Evolutionary conservation across 2,329 filamentous ascomycete genomes (phyloP), one percentile per base, ranked within the genome.

Genomic region (Calonectria honghensis): DNA sequence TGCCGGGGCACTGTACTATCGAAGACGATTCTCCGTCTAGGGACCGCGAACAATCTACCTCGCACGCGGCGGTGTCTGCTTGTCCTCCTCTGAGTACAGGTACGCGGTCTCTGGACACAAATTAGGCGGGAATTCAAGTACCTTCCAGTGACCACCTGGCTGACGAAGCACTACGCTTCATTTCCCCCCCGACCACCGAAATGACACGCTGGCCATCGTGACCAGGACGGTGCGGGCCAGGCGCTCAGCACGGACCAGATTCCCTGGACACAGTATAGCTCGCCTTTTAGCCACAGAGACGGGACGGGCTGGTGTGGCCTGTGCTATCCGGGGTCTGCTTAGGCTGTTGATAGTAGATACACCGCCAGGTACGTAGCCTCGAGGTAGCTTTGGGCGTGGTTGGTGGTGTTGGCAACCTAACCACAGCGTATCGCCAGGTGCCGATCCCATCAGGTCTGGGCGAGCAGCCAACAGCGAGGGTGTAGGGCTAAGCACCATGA

Each of bases 151-250:
- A 54, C 31, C 32, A 18, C 72, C 68, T 48, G 45, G 63, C 72
- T 68, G 68, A 72, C 72, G 72, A 74, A 70, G 39, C 51, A 71
- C 27, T 37, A 71, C 31, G 48, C 67, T 66, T 73, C 72, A 73
- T 73, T 70, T 70, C 68, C 73, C 67, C 77, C 75, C 77, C 75
- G 72, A 73, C 72, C 68, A 75, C 79, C 54, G 79, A 80, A 80
- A 80, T 80, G 77, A 79, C 74, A 76, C 77, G 71, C 75, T 80
- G 70, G 74, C 73, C 81, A 79, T 73, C 79, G 79, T 81, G 79
- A 80, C 71, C 78, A 75, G 70, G 79, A 63, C 79, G 50, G 79
- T 81, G 51, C 64, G 75, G 67, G 39, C 73, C 73, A 32, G 63
- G 64, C 10, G 7, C 2, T 0, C 7, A 13, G 35, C 51, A 79